Evolutionary conservation across 805 yeast species (phyloP).

Genomic region (Lachancea fermentati): DNA sequence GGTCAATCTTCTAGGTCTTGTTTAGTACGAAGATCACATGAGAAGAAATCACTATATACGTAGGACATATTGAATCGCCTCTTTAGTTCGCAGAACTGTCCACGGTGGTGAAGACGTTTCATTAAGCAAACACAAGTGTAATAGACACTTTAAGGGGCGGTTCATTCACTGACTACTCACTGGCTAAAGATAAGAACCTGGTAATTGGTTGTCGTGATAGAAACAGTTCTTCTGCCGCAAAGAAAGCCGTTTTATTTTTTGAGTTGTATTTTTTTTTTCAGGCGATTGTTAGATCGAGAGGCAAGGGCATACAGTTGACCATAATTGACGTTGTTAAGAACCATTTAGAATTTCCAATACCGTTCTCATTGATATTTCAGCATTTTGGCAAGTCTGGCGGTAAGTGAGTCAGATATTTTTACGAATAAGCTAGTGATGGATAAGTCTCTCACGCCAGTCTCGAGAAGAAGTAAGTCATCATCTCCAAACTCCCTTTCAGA

Average conservation of each 20-base stretch:
- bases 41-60: no score
- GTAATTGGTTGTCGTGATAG: background rate
- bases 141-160: no score
- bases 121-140: no score
- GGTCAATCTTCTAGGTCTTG: no score
- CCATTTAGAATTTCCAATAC: background rate
- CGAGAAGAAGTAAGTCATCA: conserved; percentile 4
- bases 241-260: background rate
- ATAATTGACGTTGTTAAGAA: background rate
- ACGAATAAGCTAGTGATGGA: conserved; percentile 1
- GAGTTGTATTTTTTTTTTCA: background rate
- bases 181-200: background rate
- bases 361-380: background rate
- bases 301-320: background rate
- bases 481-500: conserved; percentile 3
- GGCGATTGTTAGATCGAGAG: background rate
- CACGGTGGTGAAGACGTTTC: no score
- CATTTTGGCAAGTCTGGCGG: no score
- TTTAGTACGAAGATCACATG: no score
- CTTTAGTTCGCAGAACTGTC: no score
- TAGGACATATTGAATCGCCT: no score
- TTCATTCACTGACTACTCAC: no score
- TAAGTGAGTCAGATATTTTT: no score
- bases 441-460: conserved; percentile 3
- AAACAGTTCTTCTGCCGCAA: background rate